These are phyloP conservation scores for Pleurotus giganteus DNA, from an alignment of 768 basidiomycete species.

Conservation along the genomic window DNA sequence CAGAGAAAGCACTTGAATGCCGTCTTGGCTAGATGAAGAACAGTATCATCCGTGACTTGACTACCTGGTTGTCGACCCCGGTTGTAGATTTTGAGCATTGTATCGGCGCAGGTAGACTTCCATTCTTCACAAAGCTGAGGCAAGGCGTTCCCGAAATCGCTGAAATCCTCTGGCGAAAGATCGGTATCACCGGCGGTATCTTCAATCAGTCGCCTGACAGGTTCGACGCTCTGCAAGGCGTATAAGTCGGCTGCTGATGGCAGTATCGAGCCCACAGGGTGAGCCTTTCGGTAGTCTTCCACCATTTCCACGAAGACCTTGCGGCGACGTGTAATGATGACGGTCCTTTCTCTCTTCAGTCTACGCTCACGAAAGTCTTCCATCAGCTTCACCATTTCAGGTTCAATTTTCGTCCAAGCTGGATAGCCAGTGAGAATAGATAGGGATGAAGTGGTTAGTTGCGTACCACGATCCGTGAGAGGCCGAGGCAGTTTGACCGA, in stretches of 20 bases:
- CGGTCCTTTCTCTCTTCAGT: conserved; percentile 4
- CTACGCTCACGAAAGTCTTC: conserved; percentile 9
- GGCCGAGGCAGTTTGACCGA: not conserved
- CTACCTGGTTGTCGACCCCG: not conserved
- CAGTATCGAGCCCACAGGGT: conserved; percentile 12
- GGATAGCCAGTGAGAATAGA: not conserved
- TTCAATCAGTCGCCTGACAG: not conserved
- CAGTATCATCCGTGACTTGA: not conserved
- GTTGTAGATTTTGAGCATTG: not conserved
- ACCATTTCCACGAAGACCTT: conserved; percentile 12
- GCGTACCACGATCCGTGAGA: not conserved
- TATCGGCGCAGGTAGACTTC: too few relatives aligned
- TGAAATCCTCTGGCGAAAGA: too few relatives aligned
- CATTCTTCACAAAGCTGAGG: not conserved
- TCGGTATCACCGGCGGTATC: too few relatives aligned
- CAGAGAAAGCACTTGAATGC: not conserved
- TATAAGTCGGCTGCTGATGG: conserved; percentile 17
- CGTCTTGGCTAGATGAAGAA: conserved; percentile 8
- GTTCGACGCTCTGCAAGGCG: conserved; percentile 12
- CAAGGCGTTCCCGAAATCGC: too few relatives aligned
- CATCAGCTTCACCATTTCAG: not conserved
- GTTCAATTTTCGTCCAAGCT: not conserved
- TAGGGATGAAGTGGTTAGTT: not conserved
- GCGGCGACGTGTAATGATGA: conserved; percentile 9
- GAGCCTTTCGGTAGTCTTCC: conserved; percentile 12